Conservation (phyloP, 345 rosid genomes). For the Bruguiera parviflora region DNA sequence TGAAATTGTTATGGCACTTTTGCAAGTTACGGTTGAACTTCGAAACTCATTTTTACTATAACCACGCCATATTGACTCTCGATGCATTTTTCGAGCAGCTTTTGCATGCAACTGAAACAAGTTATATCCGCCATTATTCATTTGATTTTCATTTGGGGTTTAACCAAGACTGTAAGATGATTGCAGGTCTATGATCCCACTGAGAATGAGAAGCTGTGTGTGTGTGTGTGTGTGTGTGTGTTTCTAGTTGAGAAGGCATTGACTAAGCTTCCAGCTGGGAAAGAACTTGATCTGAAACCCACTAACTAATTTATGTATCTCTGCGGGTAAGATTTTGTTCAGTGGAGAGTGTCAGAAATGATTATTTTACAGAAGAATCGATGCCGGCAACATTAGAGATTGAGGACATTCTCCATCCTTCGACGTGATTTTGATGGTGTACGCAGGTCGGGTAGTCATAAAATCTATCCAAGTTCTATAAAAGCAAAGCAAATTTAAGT, state of each 20-base stretch:
- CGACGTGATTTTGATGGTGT: too few species aligned
- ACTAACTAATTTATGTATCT: too few species aligned
- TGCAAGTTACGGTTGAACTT: background rate
- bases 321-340: conserved; percentile 73
- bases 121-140: background rate
- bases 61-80: background rate
- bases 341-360: conserved; percentile 52
- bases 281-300: conserved; percentile 21
- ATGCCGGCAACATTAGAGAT: conserved; percentile 47
- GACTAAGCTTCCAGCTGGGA: conserved; percentile 61
- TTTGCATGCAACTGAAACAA: background rate
- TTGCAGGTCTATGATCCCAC: conserved; percentile 58
- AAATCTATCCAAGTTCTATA: too few species aligned
- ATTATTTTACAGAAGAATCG: conserved; percentile 76
- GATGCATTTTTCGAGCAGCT: background rate
- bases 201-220: conserved; percentile 76
- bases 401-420: conserved; percentile 9
- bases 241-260: conserved; percentile 75
- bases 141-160: conserved; percentile 11
- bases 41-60: background rate
- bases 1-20: background rate
- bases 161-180: conserved; percentile 6
- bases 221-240: too few species aligned
- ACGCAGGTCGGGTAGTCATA: too few species aligned
- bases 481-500: too few species aligned